These are phyloP conservation scores for Acanthamoeba sp. DNA, from an alignment of 208 protist species.

Conservation along the genomic window DNA sequence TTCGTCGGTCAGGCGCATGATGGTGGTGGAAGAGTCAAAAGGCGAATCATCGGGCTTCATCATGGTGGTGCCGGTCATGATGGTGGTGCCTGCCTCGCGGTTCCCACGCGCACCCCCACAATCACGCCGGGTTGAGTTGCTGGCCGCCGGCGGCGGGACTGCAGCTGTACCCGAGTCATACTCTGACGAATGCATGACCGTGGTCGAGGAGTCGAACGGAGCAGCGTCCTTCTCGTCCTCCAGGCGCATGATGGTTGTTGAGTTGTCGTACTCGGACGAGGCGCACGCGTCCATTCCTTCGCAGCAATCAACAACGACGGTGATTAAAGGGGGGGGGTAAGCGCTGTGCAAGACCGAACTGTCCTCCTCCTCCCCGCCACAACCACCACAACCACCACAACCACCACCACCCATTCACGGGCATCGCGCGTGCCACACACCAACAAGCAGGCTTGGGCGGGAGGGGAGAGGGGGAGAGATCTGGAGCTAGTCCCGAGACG, in stretches of 20 bases:
- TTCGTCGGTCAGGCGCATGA: neutral
- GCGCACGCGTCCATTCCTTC: neutral
- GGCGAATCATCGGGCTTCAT: neutral
- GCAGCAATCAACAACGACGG: too few relatives aligned
- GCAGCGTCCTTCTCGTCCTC: neutral
- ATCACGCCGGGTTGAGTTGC: too few relatives aligned
- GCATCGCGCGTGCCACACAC: too few relatives aligned
- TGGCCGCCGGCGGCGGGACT: too few relatives aligned
- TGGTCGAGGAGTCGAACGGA: neutral
- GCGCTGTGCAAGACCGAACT: too few relatives aligned
- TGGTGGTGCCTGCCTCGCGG: neutral
- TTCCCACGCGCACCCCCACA: neutral
- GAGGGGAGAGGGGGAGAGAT: neutral
- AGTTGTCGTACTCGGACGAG: neutral
- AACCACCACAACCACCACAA: too few relatives aligned
- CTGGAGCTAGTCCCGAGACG: too few relatives aligned
- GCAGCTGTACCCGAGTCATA: neutral
- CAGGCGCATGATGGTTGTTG: neutral
- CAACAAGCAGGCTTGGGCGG: too few relatives aligned
- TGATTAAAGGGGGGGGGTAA: neutral
- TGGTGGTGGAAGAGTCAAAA: neutral
- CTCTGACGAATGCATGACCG: neutral
- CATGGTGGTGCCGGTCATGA: neutral
- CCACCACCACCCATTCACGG: too few relatives aligned
- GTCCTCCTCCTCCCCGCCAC: too few relatives aligned